Evolutionary conservation across 169 alveolate genomes (phyloP), one percentile per base, ranked within the genome.

Genomic region (Sarcocystis neurona): DNA sequence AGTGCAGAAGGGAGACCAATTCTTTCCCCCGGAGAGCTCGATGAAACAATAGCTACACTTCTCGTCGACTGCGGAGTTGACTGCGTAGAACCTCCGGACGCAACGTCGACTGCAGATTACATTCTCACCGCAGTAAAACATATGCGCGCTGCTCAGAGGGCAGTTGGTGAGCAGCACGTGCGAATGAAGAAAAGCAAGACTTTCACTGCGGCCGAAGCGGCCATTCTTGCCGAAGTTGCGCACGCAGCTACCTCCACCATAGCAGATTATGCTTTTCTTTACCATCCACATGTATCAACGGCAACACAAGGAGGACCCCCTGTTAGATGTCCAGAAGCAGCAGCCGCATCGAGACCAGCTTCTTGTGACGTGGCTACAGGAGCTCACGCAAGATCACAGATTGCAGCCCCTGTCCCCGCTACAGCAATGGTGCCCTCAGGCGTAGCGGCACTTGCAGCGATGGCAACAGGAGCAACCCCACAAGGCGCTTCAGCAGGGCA

Each of bases 41-140:
- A 72, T 39, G 82, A 72, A 32, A n/a, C 41, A 37, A 72, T 72
- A n/a, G 37, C 37, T n/a, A 72, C 23, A 56, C 82, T 72, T 0
- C 82, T 72, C 56, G 32, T 72, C 60, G 82, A 72, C 0, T 72
- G 48, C 46, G 82, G 82, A 2, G 46, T 72, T 15, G 82, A 72
- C 82, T 39, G 58, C 37, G 46, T 27, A 37, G 82, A 72, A 32
- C 82, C 60, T 39, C 82, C 41, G 58, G 32, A 72, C 56, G 0
- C 82, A n/a, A 56, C 56, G 3, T 48, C 39, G 6, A 72, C 82
- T 15, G 82, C 82, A 18, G 30, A 15, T 48, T 72, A 39, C 46
- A 48, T 72, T 37, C 23, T 72, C 5, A 56, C 58, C 39, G 82
- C 82, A 2, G 58, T 72, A 0, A 72, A 72, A 37, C 82, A 72